Evolutionary conservation across 768 basidiomycete genomes (phyloP).

Genomic region (Neoboletus subvelutipes): DNA sequence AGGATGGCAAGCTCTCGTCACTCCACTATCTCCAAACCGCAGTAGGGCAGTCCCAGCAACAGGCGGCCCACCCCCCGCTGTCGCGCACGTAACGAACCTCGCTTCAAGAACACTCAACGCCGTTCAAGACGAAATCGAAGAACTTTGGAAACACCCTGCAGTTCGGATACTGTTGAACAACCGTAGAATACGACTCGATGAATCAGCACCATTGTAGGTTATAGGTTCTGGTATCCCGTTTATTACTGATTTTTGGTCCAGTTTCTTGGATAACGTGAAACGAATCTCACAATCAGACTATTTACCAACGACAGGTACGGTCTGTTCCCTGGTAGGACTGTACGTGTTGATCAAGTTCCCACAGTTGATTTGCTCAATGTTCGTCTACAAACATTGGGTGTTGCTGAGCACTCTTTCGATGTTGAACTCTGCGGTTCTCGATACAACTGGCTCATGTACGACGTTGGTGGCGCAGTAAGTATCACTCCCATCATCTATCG

Average conservation of each 20-base stretch:
- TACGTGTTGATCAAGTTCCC: constrained; percentile 1
- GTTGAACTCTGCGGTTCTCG: constrained; percentile 59
- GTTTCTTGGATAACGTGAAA: constrained; percentile 65
- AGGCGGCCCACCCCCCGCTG: constrained; percentile 29
- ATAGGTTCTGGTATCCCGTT: not conserved
- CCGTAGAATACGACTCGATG: constrained; percentile 66
- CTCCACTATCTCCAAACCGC: constrained; percentile 40
- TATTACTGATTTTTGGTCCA: constrained; percentile 28
- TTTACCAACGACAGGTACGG: constrained; percentile 63
- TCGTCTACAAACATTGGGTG: constrained; percentile 76
- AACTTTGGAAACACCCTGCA: constrained; percentile 69
- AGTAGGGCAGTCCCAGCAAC: constrained; percentile 40
- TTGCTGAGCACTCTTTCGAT: constrained; percentile 73
- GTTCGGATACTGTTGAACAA: constrained; percentile 56
- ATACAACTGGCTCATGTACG: constrained; percentile 78
- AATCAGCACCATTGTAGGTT: constrained; percentile 72
- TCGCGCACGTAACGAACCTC: constrained; percentile 47
- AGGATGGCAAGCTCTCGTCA: constrained; percentile 68
- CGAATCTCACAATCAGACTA: constrained; percentile 71
- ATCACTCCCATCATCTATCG: constrained; percentile 1
- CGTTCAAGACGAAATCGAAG: constrained; percentile 50
- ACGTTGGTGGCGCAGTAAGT: constrained; percentile 81
- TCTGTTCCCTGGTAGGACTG: not conserved
- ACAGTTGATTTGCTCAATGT: constrained; percentile 77
- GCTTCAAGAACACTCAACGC: constrained; percentile 56